Evolutionary conservation across 2,329 filamentous ascomycete species (phyloP).

Genomic region (Ophiostoma piceae): DNA sequence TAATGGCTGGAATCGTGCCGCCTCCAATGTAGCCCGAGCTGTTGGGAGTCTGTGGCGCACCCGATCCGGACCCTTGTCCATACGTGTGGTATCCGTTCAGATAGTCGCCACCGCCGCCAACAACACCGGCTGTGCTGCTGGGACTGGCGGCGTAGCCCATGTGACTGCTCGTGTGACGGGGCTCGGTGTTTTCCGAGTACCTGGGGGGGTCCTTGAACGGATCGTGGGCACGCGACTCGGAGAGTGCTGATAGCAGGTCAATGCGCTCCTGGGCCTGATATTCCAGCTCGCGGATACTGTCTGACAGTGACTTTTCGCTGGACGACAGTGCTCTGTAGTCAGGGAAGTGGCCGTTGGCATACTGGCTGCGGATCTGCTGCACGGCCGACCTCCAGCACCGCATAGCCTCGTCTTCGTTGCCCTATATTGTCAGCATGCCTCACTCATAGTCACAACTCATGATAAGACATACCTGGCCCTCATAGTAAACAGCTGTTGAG

Average conservation of each 20-base stretch:
- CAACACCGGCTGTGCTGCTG: neutral
- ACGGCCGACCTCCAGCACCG: constrained; percentile 86
- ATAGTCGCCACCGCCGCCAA: neutral
- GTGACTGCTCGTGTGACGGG: neutral
- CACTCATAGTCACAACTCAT: neutral
- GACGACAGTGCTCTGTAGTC: constrained; percentile 49
- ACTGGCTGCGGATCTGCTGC: constrained; percentile 81
- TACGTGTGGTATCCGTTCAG: constrained; percentile 1
- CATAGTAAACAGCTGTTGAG: constrained; percentile 94
- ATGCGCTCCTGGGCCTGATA: constrained; percentile 90
- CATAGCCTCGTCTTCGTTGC: constrained; percentile 85
- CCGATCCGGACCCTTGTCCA: neutral
- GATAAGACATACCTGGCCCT: constrained; percentile 66
- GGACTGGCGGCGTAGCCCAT: neutral
- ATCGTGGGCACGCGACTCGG: constrained; percentile 54
- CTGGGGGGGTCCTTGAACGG: constrained; percentile 25
- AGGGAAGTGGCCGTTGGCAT: constrained; percentile 52
- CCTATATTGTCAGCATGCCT: constrained; percentile 47
- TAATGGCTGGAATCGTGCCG: constrained; percentile 74
- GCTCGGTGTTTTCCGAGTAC: neutral
- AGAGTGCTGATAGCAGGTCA: constrained; percentile 76
- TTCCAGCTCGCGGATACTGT: constrained; percentile 77
- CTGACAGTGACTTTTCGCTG: constrained; percentile 75
- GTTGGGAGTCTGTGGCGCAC: constrained; percentile 11
- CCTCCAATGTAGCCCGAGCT: constrained; percentile 63